Evolutionary conservation across 345 rosid species (phyloP).

Genomic region (Bruguiera gymnorhiza): DNA sequence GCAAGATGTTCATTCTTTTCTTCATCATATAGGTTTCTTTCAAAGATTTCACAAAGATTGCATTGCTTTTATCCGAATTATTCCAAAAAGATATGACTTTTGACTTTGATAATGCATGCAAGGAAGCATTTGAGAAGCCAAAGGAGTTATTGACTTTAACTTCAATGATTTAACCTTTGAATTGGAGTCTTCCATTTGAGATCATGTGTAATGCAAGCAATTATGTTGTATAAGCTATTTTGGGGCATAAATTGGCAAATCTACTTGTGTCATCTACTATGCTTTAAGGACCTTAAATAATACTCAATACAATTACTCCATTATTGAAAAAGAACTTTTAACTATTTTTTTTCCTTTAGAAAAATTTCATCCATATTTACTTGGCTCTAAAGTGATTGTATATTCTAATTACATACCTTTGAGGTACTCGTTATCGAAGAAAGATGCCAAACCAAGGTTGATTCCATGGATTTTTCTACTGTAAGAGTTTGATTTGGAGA

Average conservation of each 20-base stretch:
- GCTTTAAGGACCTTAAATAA: background rate
- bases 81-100: background rate
- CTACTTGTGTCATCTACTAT: background rate
- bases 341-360: no score
- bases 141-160: background rate
- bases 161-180: background rate
- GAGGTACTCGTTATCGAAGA: background rate
- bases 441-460: background rate
- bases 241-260: background rate
- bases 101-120: background rate
- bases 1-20: no score
- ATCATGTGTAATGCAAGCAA: background rate
- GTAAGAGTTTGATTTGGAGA: background rate
- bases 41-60: no score
- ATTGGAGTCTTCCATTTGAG: background rate
- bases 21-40: no score
- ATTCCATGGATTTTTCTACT: background rate
- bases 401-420: background rate
- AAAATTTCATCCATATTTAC: background rate
- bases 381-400: background rate
- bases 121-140: background rate
- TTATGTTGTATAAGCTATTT: background rate
- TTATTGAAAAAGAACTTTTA: background rate
- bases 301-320: background rate
- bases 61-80: no score